These are phyloP conservation scores for Teratosphaeria destructans DNA, from an alignment of 2,329 filamentous ascomycete species.

Conservation along the genomic window DNA sequence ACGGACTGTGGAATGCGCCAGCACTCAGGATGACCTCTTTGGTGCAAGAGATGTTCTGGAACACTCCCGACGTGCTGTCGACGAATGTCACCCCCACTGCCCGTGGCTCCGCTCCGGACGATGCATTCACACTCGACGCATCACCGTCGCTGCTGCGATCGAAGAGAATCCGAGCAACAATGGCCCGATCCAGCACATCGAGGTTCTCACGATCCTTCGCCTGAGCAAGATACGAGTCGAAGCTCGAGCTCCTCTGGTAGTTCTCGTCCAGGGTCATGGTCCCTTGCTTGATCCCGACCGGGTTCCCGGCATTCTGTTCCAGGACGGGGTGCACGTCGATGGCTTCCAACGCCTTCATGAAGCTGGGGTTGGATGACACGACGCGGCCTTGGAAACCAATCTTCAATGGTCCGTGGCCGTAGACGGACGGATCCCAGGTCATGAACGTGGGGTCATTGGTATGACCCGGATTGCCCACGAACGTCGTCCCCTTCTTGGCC, in stretches of 20 bases:
- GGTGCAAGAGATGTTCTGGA: slow-evolving; percentile 3
- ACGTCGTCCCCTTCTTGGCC: background rate
- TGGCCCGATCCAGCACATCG: slow-evolving; percentile 21
- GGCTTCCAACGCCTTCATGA: slow-evolving; percentile 14
- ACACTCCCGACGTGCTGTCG: background rate
- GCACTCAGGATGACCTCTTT: slow-evolving; percentile 35
- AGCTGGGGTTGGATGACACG: slow-evolving; percentile 7
- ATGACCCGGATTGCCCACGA: background rate
- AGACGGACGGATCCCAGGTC: background rate
- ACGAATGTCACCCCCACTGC: slow-evolving; percentile 2
- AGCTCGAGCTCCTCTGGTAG: slow-evolving; percentile 3
- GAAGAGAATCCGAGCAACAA: slow-evolving; percentile 19
- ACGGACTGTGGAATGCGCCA: slow-evolving; percentile 33
- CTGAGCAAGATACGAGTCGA: slow-evolving; percentile 24
- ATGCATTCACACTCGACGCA: slow-evolving; percentile 12
- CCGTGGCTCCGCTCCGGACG: slow-evolving; percentile 14
- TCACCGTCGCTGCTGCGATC: slow-evolving; percentile 5
- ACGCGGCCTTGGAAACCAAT: slow-evolving; percentile 7
- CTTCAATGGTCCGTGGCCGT: slow-evolving; percentile 15
- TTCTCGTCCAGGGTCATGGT: background rate
- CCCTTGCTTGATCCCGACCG: background rate
- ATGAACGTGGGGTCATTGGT: background rate
- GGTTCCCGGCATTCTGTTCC: background rate
- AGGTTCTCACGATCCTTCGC: slow-evolving; percentile 20
- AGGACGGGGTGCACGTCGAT: slow-evolving; percentile 4